phyloP scores from a whole-genome alignment of 305 asterid genomes.

The Fraxinus nigra region DNA sequence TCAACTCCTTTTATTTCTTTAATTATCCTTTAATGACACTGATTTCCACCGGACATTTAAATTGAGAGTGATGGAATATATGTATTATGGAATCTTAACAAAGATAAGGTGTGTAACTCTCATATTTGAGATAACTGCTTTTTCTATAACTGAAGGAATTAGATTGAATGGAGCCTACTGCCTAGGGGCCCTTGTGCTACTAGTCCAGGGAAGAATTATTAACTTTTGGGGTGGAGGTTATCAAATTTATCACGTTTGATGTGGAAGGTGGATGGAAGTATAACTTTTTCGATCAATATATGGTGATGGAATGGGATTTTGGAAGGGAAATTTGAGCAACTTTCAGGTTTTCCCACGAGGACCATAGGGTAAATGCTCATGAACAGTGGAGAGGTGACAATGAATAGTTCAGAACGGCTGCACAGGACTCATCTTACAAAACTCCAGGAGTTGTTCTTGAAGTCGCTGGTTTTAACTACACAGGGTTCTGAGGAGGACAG shows the following conservation, averaged over 20 bases:
- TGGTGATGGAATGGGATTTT: neutral
- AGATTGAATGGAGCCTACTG: neutral
- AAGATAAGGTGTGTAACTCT: neutral
- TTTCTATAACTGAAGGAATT: neutral
- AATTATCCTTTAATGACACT: neutral
- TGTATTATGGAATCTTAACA: neutral
- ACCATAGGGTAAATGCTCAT: neutral
- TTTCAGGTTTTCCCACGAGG: neutral
- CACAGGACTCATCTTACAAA: neutral
- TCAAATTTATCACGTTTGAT: neutral
- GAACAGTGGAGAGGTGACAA: neutral
- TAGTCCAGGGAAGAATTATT: neutral
- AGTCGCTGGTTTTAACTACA: neutral
- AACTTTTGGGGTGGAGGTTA: neutral
- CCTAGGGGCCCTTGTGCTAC: neutral
- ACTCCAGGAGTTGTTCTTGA: neutral
- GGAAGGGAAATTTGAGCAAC: neutral
- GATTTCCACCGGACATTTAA: neutral
- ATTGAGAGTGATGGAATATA: neutral
- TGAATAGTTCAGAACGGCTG: neutral
- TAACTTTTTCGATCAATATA: neutral
- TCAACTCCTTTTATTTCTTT: neutral
- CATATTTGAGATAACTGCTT: neutral
- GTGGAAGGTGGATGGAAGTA: neutral
- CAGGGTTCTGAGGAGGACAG: neutral